Base-by-base conservation (phyloP, 2,329 filamentous ascomycete genomes). In the Fusarium abutilonis region DNA sequence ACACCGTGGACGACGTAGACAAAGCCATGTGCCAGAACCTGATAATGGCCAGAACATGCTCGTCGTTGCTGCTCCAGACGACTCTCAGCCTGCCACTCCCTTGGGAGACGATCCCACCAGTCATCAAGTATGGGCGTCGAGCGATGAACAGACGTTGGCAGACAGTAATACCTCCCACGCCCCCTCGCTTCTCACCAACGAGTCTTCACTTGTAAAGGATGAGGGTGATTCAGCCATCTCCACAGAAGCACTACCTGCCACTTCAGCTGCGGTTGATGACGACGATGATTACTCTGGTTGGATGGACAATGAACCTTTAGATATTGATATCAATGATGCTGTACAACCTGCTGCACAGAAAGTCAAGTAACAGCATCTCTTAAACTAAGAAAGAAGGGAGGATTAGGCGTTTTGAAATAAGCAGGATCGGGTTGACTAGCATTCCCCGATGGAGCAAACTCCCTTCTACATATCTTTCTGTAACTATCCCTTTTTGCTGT, bases 1-100 rank as follows among this genome's bases (percentile, higher is more conserved):
- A 4, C 79, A 78, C 15, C 73, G 79, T 41, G 74, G 78, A 36
- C 74, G 78, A 42, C 69, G 74, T 29, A 74, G 74, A 7, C 72
- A 71, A 29, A 73, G 73, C 32, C 70, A 79, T 13, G 72, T 76
- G 10, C 66, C 70, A 6, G 75, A 77, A 9, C 71, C 71, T 23
- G 69, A 74, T 8, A 72, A 71, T 1, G 80, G 81, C 7, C 83
- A 88, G 56, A 80, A 78, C 9, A 73, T 91, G 36, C 78, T 91
- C 5, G 83, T 91, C 14, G 86, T 91, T 11, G 83, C 85, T 55
- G 88, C 87, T 1, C 88, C 88, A 1, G 77, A 78, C 10, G 87
- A 89, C 59, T 90, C 86, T 4, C 82, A 85, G 57, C 84, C 85
- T 2, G 77, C 77, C 3, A 84, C 83, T 6, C 85, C 85, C 1